Evolutionary conservation across 78 protist species (phyloP).

Genomic region (Guillardia theta): DNA sequence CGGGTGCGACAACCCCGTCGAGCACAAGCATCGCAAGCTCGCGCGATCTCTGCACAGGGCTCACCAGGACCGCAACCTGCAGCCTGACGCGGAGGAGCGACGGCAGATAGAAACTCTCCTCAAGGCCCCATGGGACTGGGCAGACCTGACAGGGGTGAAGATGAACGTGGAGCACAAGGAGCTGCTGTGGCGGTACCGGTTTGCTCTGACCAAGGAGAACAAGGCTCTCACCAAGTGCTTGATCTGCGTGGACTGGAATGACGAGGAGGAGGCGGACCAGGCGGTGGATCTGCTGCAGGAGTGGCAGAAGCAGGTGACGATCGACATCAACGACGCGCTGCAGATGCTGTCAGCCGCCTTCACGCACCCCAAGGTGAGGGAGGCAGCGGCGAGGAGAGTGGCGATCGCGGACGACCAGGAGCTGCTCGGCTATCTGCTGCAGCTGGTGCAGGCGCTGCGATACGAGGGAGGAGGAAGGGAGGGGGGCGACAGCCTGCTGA

Average conservation of each 20-base stretch:
- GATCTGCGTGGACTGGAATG: conserved; percentile 88
- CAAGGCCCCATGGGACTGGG: conserved; percentile 29
- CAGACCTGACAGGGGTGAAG: not conserved
- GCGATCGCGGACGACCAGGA: conserved; percentile 47
- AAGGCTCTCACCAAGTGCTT: conserved; percentile 84
- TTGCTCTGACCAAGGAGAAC: not conserved
- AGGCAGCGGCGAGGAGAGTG: not conserved
- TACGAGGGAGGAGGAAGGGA: not conserved
- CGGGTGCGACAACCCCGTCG: conserved; percentile 40
- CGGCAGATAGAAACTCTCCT: conserved; percentile 30
- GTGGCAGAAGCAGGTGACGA: conserved; percentile 55
- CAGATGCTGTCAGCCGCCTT: conserved; percentile 73
- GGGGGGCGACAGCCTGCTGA: not conserved
- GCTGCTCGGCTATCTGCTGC: conserved; percentile 56
- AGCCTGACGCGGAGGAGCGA: conserved; percentile 54
- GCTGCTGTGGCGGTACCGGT: conserved; percentile 68
- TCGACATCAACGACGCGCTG: conserved; percentile 78
- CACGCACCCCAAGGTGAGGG: conserved; percentile 63
- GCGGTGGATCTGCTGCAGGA: conserved; percentile 35
- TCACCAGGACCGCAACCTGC: conserved; percentile 53
- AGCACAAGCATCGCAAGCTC: conserved; percentile 53
- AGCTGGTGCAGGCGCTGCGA: conserved; percentile 93
- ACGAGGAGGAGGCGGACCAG: conserved; percentile 53
- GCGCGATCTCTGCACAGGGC: conserved; percentile 40
- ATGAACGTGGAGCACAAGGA: conserved; percentile 49